phyloP scores from a whole-genome alignment of 148 eudicot species.

The Silene latifolia region DNA sequence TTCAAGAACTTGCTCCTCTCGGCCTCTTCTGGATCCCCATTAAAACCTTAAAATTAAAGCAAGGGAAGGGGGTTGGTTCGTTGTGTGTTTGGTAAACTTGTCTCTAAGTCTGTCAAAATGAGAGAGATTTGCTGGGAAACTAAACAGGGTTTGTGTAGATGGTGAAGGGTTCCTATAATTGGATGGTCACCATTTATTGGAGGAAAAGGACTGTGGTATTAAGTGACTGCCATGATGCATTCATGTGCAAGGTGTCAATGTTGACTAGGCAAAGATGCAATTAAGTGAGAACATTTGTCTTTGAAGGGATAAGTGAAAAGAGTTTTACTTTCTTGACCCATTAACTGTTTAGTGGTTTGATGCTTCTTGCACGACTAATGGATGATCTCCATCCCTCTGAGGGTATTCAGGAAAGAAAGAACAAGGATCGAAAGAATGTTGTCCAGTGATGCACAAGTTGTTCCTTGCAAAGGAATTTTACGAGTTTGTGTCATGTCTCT shows the following conservation, averaged over 20 bases:
- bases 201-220: not conserved
- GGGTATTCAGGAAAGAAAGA: conserved; percentile 64
- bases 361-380: not conserved
- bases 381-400: conserved; percentile 2
- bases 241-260: not conserved
- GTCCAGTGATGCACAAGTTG: conserved; percentile 50
- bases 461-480: conserved; percentile 80
- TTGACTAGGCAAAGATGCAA: not conserved
- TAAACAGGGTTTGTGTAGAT: not conserved
- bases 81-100: not conserved
- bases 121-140: not conserved
- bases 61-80: not conserved
- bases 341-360: not conserved
- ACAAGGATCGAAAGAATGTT: conserved; percentile 56
- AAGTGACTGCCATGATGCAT: not conserved
- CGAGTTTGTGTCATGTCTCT: conserved; percentile 81
- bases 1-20: too few relatives aligned
- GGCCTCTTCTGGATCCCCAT: not conserved
- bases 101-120: not conserved
- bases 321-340: not conserved
- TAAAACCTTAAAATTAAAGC: not conserved
- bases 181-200: not conserved
- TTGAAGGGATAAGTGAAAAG: too few relatives aligned
- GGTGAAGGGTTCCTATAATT: not conserved
- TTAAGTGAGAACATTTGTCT: not conserved